Base-by-base conservation (phyloP, 768 basidiomycete species). In the Hypholoma sublateritium region DNA sequence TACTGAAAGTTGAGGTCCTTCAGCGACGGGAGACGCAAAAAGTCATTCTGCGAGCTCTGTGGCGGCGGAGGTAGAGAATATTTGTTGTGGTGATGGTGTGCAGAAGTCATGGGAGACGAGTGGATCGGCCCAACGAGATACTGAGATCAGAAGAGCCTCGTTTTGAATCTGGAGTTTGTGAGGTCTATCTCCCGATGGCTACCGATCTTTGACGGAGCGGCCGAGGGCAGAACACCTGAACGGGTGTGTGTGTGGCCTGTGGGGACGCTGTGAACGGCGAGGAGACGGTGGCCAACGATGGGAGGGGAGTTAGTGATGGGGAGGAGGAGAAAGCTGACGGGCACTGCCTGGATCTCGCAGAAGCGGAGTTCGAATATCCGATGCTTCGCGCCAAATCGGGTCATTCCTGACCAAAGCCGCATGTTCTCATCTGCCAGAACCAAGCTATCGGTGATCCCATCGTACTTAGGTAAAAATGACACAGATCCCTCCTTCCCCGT, bases 1-100 rank as follows among this genome's bases (percentile, higher is more conserved):
- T 66, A 68, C 50, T 61, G 62, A 70, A 90, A 88, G 68, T 88
- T 86, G 67, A 91, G 78, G 66, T 88, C 86, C 73, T 83, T 89
- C 68, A 90, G 79, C 17, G 87, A 87, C 0, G 88, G 88, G 4
- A 89, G 79, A 37, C 86, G 85, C 63, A 84, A 70, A 56, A 78
- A 74, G 57, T 71, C 77, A 65, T 54, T 65, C 55, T 78, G 71
- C 52, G 74, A 69, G 60, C 71, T 74, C 45, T 62, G 59, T 35
- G 74, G 64, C 6, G 73, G 72, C 17, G 71, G 71, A 28, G 69
- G 66, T 4, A 70, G 65, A 36, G 75, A 65, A 61, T 76, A 77
- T 64, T 72, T 69, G 55, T 72, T 59, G 53, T 63, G 60, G 58
- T 62, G 62, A 42, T 63, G 63, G 62, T 69, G 66, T 56, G 65